Evolutionary conservation across 2,329 filamentous ascomycete species (phyloP).

Genomic region (Grosmannia serpens): DNA sequence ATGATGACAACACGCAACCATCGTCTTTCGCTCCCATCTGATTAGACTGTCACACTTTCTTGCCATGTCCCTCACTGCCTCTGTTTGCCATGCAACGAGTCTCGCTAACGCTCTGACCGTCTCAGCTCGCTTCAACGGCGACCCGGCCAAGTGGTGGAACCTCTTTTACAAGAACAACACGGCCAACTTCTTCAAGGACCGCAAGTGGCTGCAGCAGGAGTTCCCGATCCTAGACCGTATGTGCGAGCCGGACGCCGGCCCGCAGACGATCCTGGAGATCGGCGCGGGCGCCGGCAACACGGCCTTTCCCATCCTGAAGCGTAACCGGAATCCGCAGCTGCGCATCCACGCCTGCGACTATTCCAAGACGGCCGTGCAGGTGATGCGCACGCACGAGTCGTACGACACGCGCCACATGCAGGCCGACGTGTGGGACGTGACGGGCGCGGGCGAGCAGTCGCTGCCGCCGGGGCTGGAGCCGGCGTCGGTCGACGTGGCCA

Average conservation of each 20-base stretch:
- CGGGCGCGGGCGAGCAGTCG: slow-evolving; percentile 38
- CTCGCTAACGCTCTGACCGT: slow-evolving; percentile 1
- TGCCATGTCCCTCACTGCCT: slow-evolving; percentile 7
- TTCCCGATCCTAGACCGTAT: slow-evolving; percentile 79
- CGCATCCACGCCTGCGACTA: slow-evolving; percentile 94
- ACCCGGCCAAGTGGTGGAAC: slow-evolving; percentile 97
- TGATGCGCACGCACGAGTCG: slow-evolving; percentile 70
- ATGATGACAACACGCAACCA: slow-evolving; percentile 49
- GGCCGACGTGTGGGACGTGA: slow-evolving; percentile 91
- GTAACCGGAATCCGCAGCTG: slow-evolving; percentile 71
- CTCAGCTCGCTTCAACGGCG: slow-evolving; percentile 68
- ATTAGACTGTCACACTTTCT: slow-evolving; percentile 20
- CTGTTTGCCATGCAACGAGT: background rate
- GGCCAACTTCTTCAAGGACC: slow-evolving; percentile 95
- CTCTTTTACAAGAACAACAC: slow-evolving; percentile 97
- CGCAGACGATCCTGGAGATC: slow-evolving; percentile 69
- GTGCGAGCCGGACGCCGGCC: slow-evolving; percentile 57
- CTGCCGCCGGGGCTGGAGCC: slow-evolving; percentile 68
- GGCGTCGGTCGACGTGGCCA: slow-evolving; percentile 76
- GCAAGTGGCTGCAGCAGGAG: slow-evolving; percentile 94
- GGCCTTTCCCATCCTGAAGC: slow-evolving; percentile 77
- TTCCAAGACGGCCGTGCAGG: slow-evolving; percentile 85
- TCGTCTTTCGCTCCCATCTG: slow-evolving; percentile 69
- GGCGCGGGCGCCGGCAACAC: slow-evolving; percentile 95
- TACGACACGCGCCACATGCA: slow-evolving; percentile 61